Base-by-base conservation (phyloP, 2,329 filamentous ascomycete genomes). In the Colletotrichum karsti region DNA sequence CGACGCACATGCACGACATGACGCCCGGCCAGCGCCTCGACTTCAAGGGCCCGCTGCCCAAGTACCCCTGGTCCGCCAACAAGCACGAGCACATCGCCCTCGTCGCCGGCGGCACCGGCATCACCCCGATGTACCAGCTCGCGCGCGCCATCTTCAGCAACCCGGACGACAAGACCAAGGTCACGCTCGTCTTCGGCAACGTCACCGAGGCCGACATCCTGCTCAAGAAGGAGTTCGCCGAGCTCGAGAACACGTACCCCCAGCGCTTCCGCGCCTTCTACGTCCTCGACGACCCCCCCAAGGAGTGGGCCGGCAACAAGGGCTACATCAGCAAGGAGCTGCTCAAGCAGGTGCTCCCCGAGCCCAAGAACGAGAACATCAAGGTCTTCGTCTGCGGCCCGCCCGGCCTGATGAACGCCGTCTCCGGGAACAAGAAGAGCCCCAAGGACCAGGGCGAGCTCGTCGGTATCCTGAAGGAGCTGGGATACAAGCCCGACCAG, bases 121-220 rank as follows among this genome's bases (percentile, higher is more conserved):
- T 99, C 80, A 96, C 96, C 10, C 96, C 96, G 73, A 98, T 98
- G 95, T 98, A 93, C 87, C 96, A 99, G 86, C 90, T 99, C 50
- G 86, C 90, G 72, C 93, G 93, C 70, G 88, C 91, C 77, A 97
- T 99, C 83, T 97, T 98, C 90, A 93, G 92, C 82, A 97, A 98
- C 88, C 94, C 95, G 69, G 89, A 93, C 46, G 96, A 99, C 85
- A 95, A 96, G 89, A 99, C 96, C 75, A 97, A 97, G 86, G 94
- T 99, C 44, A 98, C 95, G 6, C 90, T 99, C 33, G 88, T 99
- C 39, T 98, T 95, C 77, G 96, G 94, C 73, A 99, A 98, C 84
- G 83, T 98, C 68, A 85, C 84, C 26, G 93, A 98, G 84, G 89
- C 95, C 72, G 96, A 99, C 77, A 97, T 99, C 70, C 87, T 99